Evolutionary conservation across 2,329 filamentous ascomycete species (phyloP), one percentile per base, ranked within the genome.

Genomic region (Ramichloridium luteum): DNA sequence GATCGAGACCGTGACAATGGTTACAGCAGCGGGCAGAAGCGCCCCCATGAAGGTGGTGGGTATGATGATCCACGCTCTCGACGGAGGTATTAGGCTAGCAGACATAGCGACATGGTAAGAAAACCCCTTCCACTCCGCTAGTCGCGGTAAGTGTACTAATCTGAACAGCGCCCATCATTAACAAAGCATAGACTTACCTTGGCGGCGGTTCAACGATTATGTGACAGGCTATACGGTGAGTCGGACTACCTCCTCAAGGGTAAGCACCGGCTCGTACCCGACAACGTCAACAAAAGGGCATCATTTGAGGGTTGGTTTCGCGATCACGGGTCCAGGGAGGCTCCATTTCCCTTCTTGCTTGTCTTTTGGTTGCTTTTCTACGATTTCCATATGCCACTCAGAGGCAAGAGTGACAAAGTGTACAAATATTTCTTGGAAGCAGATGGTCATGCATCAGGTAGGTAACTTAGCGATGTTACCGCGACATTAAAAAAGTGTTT

Each of bases 1-100:
- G 57, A 39, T 48, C 55, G 44, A 40, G 57, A 55, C 29, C n/a
- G n/a, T n/a, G n/a, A n/a, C n/a, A n/a, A n/a, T n/a, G 36, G 43
- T 35, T 58, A 62, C 42, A 61, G 67, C 30, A 66, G 72, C 44
- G 69, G 67, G 36, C 56, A 68, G 27, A 68, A 70, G 57, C 56
- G 68, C 49, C 57, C 56, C 31, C 84, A 80, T 58, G 85, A 92
- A 31, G 80, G 79, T 51, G 76, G 50, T 54, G 71, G 73, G 44
- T 78, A 86, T 60, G 84, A 93, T 52, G 86, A 93, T 57, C 64
- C 67, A 30, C 67, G 72, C 46, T 65, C 63, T 47, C 67, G 71
- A 53, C 64, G 72, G 51, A 64, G 72, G 51, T 77, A 76, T 54
- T 75, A 37, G 43, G 30, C 16, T 22, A 25, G 31, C 25, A 23